Conservation (phyloP, 1,139 yeast genomes). For the Blastobotrys capitulatus region DNA sequence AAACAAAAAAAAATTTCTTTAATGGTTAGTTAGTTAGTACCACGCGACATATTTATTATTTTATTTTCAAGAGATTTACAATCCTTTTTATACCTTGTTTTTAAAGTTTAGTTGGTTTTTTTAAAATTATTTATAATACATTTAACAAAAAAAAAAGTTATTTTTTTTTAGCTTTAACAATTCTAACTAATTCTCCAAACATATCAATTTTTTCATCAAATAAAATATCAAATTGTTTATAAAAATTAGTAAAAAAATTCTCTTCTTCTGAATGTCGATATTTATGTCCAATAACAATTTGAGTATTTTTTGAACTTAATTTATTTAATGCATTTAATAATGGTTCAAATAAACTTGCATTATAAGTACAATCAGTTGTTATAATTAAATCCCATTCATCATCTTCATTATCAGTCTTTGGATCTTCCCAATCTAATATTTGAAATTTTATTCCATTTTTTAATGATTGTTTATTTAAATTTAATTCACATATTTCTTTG, state of each 20-base stretch:
- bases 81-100: no score
- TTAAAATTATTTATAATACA: no score
- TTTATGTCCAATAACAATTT: conserved; percentile 28
- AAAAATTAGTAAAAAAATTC: conserved; percentile 7
- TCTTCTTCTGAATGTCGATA: conserved; percentile 9
- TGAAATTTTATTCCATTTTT: conserved; percentile 8
- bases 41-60: no score
- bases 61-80: no score
- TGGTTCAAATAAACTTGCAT: conserved; percentile 26
- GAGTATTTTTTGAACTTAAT: conserved; percentile 13
- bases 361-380: conserved; percentile 32
- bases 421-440: conserved; percentile 16
- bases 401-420: neutral
- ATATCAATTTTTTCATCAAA: conserved; percentile 7
- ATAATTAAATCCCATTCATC: conserved; percentile 24
- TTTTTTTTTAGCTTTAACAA: conserved; percentile 4
- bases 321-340: conserved; percentile 21
- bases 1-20: no score
- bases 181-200: conserved; percentile 11
- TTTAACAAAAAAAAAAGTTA: no score
- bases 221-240: neutral
- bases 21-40: no score
- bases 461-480: conserved; percentile 18
- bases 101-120: no score
- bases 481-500: conserved; percentile 22